These are phyloP conservation scores for Hippophae tibetana DNA, from an alignment of 306 rosid species.

Conservation along the genomic window DNA sequence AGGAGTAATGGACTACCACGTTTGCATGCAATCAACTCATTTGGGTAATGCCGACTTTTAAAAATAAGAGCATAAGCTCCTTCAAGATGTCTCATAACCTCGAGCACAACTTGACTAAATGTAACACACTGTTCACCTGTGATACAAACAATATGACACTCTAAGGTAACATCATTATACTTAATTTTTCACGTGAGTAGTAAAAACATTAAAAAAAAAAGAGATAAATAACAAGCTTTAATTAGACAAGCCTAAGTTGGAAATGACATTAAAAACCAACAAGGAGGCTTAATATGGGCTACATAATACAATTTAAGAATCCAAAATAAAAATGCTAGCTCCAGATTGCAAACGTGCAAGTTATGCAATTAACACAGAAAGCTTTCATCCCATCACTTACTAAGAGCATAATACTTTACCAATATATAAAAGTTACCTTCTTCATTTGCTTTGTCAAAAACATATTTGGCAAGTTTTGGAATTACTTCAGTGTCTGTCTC, in stretches of 20 bases:
- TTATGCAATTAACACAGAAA: too few species aligned
- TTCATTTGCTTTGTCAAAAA: conserved; percentile 84
- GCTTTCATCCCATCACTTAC: too few species aligned
- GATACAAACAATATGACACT: conserved; percentile 23
- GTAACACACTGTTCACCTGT: conserved; percentile 74
- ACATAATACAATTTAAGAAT: too few species aligned
- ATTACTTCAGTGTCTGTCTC: conserved; percentile 97
- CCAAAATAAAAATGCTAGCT: too few species aligned
- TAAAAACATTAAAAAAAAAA: conserved; percentile 1
- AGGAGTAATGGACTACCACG: conserved; percentile 94
- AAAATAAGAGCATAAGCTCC: conserved; percentile 98
- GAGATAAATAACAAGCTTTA: not conserved
- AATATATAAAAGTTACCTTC: conserved; percentile 37
- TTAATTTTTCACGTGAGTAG: conserved; percentile 3
- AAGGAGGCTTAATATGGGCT: too few species aligned
- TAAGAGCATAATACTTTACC: not conserved
- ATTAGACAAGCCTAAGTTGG: too few species aligned
- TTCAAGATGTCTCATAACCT: conserved; percentile 98
- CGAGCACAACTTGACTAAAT: conserved; percentile 91
- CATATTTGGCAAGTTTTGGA: conserved; percentile 93
- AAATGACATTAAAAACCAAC: too few species aligned
- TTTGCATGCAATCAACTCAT: conserved; percentile 97
- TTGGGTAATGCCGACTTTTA: conserved; percentile 86
- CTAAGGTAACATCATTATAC: conserved; percentile 20
- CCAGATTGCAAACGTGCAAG: too few species aligned